phyloP scores from a whole-genome alignment of 2,329 filamentous ascomycete species.

The Byssochlamys sp. region DNA sequence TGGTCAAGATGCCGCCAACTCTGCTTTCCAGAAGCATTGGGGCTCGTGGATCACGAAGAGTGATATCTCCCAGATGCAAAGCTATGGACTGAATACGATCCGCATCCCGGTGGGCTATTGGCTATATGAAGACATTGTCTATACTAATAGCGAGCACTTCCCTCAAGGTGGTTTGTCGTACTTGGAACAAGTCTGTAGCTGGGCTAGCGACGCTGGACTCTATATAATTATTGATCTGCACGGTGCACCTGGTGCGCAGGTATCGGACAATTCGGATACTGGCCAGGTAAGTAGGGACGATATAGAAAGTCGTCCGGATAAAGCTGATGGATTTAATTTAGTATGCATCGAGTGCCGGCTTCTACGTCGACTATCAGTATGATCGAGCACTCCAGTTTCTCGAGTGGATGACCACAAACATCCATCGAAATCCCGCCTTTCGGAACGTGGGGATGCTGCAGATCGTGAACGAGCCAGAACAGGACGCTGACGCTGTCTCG shows the following conservation, averaged over 20 bases:
- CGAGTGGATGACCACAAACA: slow-evolving; percentile 45
- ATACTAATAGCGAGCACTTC: slow-evolving; percentile 42
- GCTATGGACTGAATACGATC: slow-evolving; percentile 45
- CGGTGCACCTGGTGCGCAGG: slow-evolving; percentile 43
- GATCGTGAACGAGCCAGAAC: slow-evolving; percentile 50
- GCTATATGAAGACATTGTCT: slow-evolving; percentile 43
- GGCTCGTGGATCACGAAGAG: slow-evolving; percentile 39
- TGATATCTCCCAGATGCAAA: slow-evolving; percentile 43
- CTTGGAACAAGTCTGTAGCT: slow-evolving; percentile 39
- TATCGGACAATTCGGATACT: slow-evolving; percentile 39
- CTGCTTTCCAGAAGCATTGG: slow-evolving; percentile 44
- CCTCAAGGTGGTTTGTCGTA: slow-evolving; percentile 41
- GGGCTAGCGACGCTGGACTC: slow-evolving; percentile 41
- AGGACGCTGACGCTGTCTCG: slow-evolving; percentile 23
- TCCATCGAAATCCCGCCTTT: slow-evolving; percentile 42
- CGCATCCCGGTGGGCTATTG: slow-evolving; percentile 49
- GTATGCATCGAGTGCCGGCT: slow-evolving; percentile 37
- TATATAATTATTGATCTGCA: slow-evolving; percentile 49
- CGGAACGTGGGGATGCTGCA: slow-evolving; percentile 51
- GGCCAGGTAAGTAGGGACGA: slow-evolving; percentile 24
- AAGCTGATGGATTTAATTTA: slow-evolving; percentile 6
- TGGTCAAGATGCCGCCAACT: slow-evolving; percentile 40
- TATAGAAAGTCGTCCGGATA: not conserved
- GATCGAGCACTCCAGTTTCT: slow-evolving; percentile 47
- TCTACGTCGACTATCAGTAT: slow-evolving; percentile 50